Percentiles rank a stretch among this genome's conserved stretches.
These are phyloP conservation scores for Phytophthora idaei DNA, from an alignment of 352 stramenopile species.

Conservation along the genomic window DNA sequence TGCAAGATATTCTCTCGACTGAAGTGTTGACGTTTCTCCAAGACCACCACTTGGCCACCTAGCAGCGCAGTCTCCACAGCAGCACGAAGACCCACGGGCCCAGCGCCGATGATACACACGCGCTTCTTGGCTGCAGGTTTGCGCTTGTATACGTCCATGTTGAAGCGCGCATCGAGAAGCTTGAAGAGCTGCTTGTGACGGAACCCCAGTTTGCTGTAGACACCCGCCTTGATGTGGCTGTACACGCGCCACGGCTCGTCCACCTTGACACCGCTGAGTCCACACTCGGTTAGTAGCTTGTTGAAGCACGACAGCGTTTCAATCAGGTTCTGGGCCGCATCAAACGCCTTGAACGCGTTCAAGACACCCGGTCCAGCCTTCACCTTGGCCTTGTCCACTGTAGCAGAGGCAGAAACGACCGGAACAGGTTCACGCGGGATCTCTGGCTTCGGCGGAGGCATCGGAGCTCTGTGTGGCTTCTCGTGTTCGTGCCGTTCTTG, in stretches of 20 bases:
- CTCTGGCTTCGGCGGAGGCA: conserved; percentile 22
- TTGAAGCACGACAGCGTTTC: conserved; percentile 65
- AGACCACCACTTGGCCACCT: conserved; percentile 70
- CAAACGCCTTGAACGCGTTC: conserved; percentile 70
- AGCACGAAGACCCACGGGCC: conserved; percentile 73
- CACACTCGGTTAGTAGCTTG: conserved; percentile 57
- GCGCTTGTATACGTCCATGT: conserved; percentile 55
- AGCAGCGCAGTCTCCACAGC: conserved; percentile 77
- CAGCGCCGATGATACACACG: conserved; percentile 78
- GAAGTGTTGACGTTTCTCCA: conserved; percentile 86
- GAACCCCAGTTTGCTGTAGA: conserved; percentile 70
- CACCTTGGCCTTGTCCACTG: conserved; percentile 47
- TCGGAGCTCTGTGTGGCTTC: conserved; percentile 15
- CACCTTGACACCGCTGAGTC: conserved; percentile 55
- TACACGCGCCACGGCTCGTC: conserved; percentile 66
- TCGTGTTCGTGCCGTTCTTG: conserved; percentile 28
- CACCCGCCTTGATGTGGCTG: conserved; percentile 62
- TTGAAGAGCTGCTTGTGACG: conserved; percentile 83
- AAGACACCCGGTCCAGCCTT: conserved; percentile 46
- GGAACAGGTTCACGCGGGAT: conserved; percentile 28
- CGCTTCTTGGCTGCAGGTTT: conserved; percentile 70
- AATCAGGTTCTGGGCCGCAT: conserved; percentile 64
- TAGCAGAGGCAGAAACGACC: conserved; percentile 21
- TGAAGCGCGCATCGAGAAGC: conserved; percentile 63
- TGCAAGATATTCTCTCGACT: conserved; percentile 87